Base-by-base conservation (phyloP, 352 stramenopile genomes). In the Phytophthora meadii region DNA sequence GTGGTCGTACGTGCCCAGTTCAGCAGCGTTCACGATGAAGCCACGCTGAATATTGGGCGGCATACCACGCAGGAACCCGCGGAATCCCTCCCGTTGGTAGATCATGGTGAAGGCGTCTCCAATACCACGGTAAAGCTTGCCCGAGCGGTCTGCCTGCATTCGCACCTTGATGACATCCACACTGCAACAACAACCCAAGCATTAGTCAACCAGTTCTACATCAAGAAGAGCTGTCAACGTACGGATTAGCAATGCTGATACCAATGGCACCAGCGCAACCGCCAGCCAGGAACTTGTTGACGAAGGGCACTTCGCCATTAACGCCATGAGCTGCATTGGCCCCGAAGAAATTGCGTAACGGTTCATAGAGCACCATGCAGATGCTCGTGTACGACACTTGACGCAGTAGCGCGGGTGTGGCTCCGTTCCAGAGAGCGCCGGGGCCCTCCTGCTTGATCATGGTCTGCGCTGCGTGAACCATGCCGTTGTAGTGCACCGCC, bases 91-190 rank as follows among this genome's bases (percentile, higher is more conserved):
- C 3, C 81, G 76, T 50, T 82, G 66, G 70, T 90, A 95, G 53
- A 96, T 92, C 54, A 77, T 87, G 19, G 54, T 68, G 46, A 92
- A 83, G 10, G 86, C 86, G 37, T 94, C 77, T 17, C 79, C 68
- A 2, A 95, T 77, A 41, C 82, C 80, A 48, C 82, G 81, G 50
- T 94, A 93, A 19, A 93, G 55, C 39, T 73, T 83, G 15, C 85
- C 87, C 3, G 84, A 76, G 25, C 84, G 82, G 51, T 92, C 81
- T 0, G 83, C 82, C 59, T 96, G 88, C 85, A 96, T 94, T 3
- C 84, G 86, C 44, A 95, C 84, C 69, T 96, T 96, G 68, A 96
- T 93, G 40, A 96, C 88, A 65, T 96, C 88, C 53, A 94, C 79
- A 12, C 87, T 94, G 59, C 9, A 61, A 25, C 17, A 9, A 47